phyloP scores from a whole-genome alignment of 345 rosid species.

The Conringia planisiliqua region DNA sequence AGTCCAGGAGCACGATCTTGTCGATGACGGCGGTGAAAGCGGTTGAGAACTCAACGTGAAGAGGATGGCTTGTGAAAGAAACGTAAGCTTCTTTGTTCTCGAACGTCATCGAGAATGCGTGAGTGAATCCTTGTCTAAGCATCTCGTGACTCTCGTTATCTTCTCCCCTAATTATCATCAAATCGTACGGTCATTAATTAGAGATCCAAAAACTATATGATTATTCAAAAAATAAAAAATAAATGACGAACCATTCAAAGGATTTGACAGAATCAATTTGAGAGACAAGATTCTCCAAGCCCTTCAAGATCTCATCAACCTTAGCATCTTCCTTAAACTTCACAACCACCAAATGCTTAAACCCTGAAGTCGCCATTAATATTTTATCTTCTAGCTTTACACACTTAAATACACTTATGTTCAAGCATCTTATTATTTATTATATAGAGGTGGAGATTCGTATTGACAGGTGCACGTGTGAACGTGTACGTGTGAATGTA shows the following conservation, averaged over 20 bases:
- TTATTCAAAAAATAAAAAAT: neutral
- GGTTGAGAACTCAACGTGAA: constrained; percentile 70
- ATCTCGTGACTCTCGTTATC: constrained; percentile 77
- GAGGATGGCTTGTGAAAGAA: constrained; percentile 64
- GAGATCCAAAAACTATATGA: neutral
- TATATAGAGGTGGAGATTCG: constrained; percentile 25
- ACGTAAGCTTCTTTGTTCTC: constrained; percentile 66
- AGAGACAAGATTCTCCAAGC: constrained; percentile 75
- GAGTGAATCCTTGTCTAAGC: constrained; percentile 93
- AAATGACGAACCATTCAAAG: constrained; percentile 60
- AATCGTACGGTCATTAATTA: neutral
- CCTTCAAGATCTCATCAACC: constrained; percentile 71
- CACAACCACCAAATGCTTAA: constrained; percentile 81
- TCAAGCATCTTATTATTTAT: constrained; percentile 12
- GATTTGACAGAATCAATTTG: constrained; percentile 78
- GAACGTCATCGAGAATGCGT: constrained; percentile 77
- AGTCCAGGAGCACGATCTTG: constrained; percentile 71
- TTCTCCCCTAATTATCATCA: constrained; percentile 57
- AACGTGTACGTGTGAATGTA: constrained; percentile 19
- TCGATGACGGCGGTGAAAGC: constrained; percentile 74
- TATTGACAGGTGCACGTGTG: constrained; percentile 15
- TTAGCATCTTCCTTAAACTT: constrained; percentile 73
- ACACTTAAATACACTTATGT: constrained; percentile 2
- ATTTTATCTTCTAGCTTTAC: constrained; percentile 5
- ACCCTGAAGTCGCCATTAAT: constrained; percentile 47